Base-by-base conservation (phyloP, 257 asterid species). In the Sherardia arvensis region DNA sequence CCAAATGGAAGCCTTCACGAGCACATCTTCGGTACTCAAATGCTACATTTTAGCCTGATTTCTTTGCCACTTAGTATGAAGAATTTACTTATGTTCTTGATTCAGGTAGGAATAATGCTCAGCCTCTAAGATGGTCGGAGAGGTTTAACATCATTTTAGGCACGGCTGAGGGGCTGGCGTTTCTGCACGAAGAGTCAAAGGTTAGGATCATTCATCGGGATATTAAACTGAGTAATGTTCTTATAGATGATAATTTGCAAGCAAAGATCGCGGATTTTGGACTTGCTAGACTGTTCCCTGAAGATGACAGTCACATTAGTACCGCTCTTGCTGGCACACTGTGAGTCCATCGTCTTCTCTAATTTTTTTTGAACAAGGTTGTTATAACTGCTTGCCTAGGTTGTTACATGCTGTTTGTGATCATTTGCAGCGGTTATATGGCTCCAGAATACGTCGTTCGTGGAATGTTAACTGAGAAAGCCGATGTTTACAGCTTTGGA, bases 201-300 rank as follows among this genome's bases (percentile, higher is more conserved):
- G 20, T 73, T 53, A 77, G 87, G 78, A 85, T 87, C 26, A 85
- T 87, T 38, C 95, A 87, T 65, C 72, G 95, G 7, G 92, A 87
- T 70, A 84, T 87, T 32, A 87, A 87, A 67, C 58, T 77, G 65
- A 86, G 89, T 77, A 86, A 86, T 69, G 77, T 86, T 27, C 82
- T 86, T 59, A 70, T 82, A 1, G 87, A 87, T 29, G 79, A 73
- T 33, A 85, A 76, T 43, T 80, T 84, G 67, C 72, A 71, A 0
- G 78, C 95, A 25, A 87, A 79, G 72, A 82, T 87, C 12, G 95
- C 91, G 65, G 95, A 87, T 82, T 87, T 87, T 67, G 91, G 91
- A 40, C 86, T 84, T 20, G 95, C 82, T 57, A 71, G 95, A 69
- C 45, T 84, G 62, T 82, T 87, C 69, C 91, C 88, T 12, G 81